Evolutionary conservation across 148 eudicot species (phyloP).

Genomic region (Vaccinium darrowii): DNA sequence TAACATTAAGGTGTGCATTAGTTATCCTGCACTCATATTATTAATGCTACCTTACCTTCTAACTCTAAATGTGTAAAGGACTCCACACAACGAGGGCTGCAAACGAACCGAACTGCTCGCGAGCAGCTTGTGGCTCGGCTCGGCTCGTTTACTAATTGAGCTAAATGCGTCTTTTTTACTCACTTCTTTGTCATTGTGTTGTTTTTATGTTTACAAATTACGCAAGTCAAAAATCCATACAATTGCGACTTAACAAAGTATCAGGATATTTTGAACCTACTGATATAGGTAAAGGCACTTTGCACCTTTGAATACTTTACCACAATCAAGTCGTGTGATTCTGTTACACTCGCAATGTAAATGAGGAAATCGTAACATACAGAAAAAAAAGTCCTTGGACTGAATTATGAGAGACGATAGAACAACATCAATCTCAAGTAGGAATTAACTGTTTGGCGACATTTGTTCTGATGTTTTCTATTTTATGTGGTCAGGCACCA

Average conservation of each 20-base stretch:
- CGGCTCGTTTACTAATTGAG: no score
- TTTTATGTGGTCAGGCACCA: slow-evolving; percentile 49
- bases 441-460: neutral
- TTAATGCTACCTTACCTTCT: neutral
- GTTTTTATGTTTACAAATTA: neutral
- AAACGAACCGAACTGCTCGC: no score
- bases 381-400: neutral
- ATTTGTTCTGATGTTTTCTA: neutral
- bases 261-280: neutral
- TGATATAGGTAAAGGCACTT: neutral
- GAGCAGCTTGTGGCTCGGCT: no score
- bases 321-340: neutral
- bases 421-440: neutral
- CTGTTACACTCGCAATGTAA: neutral
- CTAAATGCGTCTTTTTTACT: no score
- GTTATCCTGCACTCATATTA: neutral
- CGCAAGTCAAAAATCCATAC: neutral
- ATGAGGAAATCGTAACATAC: neutral
- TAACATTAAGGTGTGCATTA: slow-evolving; percentile 53
- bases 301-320: neutral
- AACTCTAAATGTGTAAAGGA: neutral
- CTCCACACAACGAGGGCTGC: neutral
- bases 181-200: neutral
- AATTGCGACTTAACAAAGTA: neutral
- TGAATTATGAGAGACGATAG: neutral